Evolutionary conservation across 106 monocot genomes (phyloP), one percentile per base, ranked within the genome.

Genomic region (Platanthera guangdongensis): DNA sequence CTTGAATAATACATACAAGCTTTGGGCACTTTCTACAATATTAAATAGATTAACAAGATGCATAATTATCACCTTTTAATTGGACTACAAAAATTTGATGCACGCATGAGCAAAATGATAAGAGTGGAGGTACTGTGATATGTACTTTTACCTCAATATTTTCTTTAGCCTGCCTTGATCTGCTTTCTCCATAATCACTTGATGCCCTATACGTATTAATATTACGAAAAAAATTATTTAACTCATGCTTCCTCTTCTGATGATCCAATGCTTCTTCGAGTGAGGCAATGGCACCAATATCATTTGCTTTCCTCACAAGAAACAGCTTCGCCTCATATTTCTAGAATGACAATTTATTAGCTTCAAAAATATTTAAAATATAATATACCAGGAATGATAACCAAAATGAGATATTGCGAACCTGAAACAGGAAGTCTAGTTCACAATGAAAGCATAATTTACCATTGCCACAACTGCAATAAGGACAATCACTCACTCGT

Each of bases 391-490:
- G 39, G 46, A 52, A 49, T 15, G 49, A n/a, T 51, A 67, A 16
- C 8, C 75, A 51, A 52, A 1, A 21, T 11, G 80, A 50, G 8
- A 77, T 53, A 21, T 32, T 39, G 74, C 71, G 11, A 69, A 97
- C 97, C 94, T 91, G 91, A 90, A 97, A 97, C 16, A 92, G 77
- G 14, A 72, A 80, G 85, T 94, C 84, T 51, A 97, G 80, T 83
- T 97, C 91, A 78, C 97, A 97, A 39, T 88, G 91, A 39, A 88
- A 69, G 79, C 97, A 97, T 28, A 97, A 79, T 65, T 87, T 57
- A 76, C 97, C 97, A 85, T 86, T 76, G 50, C 97, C 94, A 79
- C 83, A 80, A 63, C 82, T 82, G 69, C 97, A 97, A 55, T 78
- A 89, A 73, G 94, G 91, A 73, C 97, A 97, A 74, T 83, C 87